Percentiles rank a stretch among this genome's conserved stretches.
Evolutionary conservation across 176 grass and related monocot species (phyloP).

Genomic region (Pontederia paniculata): DNA sequence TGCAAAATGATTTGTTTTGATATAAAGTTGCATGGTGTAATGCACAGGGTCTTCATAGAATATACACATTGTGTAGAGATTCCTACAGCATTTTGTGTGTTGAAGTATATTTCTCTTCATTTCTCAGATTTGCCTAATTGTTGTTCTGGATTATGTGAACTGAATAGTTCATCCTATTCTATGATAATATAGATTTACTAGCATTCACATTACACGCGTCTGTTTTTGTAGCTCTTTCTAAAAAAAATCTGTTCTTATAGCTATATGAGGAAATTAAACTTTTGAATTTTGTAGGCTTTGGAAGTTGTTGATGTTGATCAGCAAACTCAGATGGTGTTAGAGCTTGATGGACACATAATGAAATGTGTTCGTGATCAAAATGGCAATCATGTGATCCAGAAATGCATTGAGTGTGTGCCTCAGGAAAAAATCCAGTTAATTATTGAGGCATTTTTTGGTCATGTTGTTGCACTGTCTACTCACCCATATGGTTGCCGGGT

Average conservation of each 20-base stretch:
- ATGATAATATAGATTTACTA: neutral
- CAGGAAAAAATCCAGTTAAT: slow-evolving; percentile 73
- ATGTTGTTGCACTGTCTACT: slow-evolving; percentile 72
- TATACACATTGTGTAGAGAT: too few species aligned
- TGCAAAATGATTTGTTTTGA: too few species aligned
- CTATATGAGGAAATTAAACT: neutral
- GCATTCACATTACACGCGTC: too few species aligned
- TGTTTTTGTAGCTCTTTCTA: too few species aligned
- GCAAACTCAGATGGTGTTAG: slow-evolving; percentile 73
- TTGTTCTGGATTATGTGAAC: neutral
- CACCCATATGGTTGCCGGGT: slow-evolving; percentile 99
- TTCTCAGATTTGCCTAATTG: too few species aligned
- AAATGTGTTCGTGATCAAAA: slow-evolving; percentile 93
- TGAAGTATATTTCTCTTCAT: too few species aligned
- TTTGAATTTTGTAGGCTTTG: slow-evolving; percentile 55
- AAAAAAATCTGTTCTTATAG: neutral
- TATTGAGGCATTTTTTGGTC: slow-evolving; percentile 70
- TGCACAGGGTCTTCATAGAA: too few species aligned
- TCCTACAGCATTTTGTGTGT: too few species aligned
- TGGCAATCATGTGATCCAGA: slow-evolving; percentile 95
- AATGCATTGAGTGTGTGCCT: slow-evolving; percentile 92
- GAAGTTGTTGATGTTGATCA: slow-evolving; percentile 84
- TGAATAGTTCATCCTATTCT: neutral
- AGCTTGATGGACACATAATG: slow-evolving; percentile 83
- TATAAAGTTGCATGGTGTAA: too few species aligned